These are phyloP conservation scores for Tolypocladium ovalisporum DNA, from an alignment of 2,329 filamentous ascomycete species.

Conservation along the genomic window DNA sequence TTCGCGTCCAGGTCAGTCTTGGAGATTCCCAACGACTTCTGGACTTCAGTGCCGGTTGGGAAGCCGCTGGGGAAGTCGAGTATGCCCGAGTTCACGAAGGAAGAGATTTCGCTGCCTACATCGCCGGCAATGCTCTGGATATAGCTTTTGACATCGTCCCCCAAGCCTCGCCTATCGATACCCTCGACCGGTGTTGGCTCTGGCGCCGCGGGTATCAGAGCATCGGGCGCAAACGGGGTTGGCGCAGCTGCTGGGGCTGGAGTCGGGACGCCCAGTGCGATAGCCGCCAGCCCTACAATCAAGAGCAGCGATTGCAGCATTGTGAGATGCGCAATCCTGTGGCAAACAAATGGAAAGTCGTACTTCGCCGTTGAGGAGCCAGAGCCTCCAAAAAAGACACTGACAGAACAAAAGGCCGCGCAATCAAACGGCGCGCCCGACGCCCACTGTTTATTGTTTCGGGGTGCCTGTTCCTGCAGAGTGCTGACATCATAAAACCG, in stretches of 20 bases:
- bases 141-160: slow-evolving; percentile 34
- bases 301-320: not conserved
- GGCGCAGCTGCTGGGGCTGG: not conserved
- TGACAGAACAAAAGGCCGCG: not conserved
- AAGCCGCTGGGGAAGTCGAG: slow-evolving; percentile 59
- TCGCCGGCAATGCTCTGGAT: slow-evolving; percentile 36
- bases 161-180: slow-evolving; percentile 20
- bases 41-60: slow-evolving; percentile 49
- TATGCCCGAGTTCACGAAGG: slow-evolving; percentile 51
- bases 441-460: not conserved
- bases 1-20: slow-evolving; percentile 47
- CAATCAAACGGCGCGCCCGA: not conserved
- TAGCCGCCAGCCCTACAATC: not conserved
- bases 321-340: not conserved
- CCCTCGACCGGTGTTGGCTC: slow-evolving; percentile 12
- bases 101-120: slow-evolving; percentile 45
- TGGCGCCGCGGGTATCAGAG: slow-evolving; percentile 7
- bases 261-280: not conserved
- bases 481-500: slow-evolving; percentile 1
- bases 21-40: slow-evolving; percentile 49
- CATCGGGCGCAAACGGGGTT: not conserved
- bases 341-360: not conserved
- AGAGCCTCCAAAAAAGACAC: not conserved
- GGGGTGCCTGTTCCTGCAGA: not conserved
- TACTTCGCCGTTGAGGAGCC: not conserved